Evolutionary conservation across 2,329 filamentous ascomycete genomes (phyloP).

Genomic region (Cordyceps javanica): DNA sequence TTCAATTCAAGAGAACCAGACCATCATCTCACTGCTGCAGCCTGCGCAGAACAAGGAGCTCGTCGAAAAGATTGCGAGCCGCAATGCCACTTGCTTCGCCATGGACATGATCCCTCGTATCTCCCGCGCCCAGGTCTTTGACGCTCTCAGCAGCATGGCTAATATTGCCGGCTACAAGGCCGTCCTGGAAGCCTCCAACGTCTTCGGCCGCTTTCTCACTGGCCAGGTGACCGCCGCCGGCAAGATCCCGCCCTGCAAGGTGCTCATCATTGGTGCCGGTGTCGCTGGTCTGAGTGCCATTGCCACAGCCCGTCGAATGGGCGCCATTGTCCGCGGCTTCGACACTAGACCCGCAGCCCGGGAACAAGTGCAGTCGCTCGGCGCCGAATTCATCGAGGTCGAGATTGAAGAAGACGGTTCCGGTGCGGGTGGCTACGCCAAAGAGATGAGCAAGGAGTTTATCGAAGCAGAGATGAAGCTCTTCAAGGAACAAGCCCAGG

Average conservation of each 20-base stretch:
- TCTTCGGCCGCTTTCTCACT: slow-evolving; percentile 81
- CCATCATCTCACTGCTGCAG: slow-evolving; percentile 77
- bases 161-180: slow-evolving; percentile 94
- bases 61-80: slow-evolving; percentile 64
- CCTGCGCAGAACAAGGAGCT: slow-evolving; percentile 72
- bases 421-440: slow-evolving; percentile 81
- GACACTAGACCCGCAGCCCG: slow-evolving; percentile 84
- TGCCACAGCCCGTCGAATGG: slow-evolving; percentile 76
- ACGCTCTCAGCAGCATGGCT: slow-evolving; percentile 86
- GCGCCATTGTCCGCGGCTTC: slow-evolving; percentile 84
- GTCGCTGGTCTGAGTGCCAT: slow-evolving; percentile 87
- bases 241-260: slow-evolving; percentile 84
- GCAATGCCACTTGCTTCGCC: slow-evolving; percentile 71
- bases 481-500: slow-evolving; percentile 78
- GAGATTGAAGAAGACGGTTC: slow-evolving; percentile 78
- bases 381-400: slow-evolving; percentile 85
- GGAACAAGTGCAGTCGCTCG: slow-evolving; percentile 85
- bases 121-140: slow-evolving; percentile 81
- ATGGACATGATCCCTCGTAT: slow-evolving; percentile 94
- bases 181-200: slow-evolving; percentile 81
- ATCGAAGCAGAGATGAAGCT: slow-evolving; percentile 90
- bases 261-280: slow-evolving; percentile 83
- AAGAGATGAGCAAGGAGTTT: slow-evolving; percentile 92
- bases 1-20: slow-evolving; percentile 61
- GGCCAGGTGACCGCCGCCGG: slow-evolving; percentile 87